phyloP scores from a whole-genome alignment of 1,284 basidiomycete species.

The Sparassis latifolia region DNA sequence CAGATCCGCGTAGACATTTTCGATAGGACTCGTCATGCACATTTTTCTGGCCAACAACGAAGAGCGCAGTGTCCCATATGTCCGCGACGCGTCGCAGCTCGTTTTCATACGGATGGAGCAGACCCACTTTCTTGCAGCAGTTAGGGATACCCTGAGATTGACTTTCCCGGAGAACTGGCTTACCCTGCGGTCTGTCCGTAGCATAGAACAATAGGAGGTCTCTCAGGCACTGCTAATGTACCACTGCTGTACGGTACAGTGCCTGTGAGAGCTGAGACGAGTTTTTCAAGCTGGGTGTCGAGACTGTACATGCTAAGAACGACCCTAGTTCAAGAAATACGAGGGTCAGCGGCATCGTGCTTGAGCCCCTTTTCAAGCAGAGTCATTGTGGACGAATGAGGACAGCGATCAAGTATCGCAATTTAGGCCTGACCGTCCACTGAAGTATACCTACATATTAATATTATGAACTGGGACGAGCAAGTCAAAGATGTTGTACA shows the following conservation, averaged over 20 bases:
- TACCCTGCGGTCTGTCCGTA: neutral
- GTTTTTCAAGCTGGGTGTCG: too few relatives aligned
- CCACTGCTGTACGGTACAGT: conserved; percentile 3
- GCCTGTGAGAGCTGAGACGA: too few relatives aligned
- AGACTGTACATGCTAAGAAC: too few relatives aligned
- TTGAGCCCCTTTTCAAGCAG: too few relatives aligned
- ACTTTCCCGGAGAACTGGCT: neutral
- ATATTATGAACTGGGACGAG: too few relatives aligned
- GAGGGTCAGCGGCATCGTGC: too few relatives aligned
- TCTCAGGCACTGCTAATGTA: neutral
- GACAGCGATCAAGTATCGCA: too few relatives aligned
- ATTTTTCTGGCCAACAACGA: conserved; percentile 14
- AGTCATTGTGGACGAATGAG: too few relatives aligned
- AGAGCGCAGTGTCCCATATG: conserved; percentile 16
- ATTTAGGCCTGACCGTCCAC: too few relatives aligned
- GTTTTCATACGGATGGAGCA: conserved; percentile 1
- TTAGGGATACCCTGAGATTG: neutral
- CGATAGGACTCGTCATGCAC: conserved; percentile 21
- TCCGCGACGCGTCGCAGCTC: conserved; percentile 12
- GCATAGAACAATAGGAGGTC: neutral
- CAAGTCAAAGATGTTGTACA: too few relatives aligned
- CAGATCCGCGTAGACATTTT: conserved; percentile 17
- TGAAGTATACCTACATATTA: too few relatives aligned
- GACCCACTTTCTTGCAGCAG: neutral
- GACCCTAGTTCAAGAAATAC: too few relatives aligned